Percentiles rank a stretch among this genome's conserved stretches.
phyloP scores from a whole-genome alignment of 192 early-diverging fungal species.

The Piromyces finnis region DNA sequence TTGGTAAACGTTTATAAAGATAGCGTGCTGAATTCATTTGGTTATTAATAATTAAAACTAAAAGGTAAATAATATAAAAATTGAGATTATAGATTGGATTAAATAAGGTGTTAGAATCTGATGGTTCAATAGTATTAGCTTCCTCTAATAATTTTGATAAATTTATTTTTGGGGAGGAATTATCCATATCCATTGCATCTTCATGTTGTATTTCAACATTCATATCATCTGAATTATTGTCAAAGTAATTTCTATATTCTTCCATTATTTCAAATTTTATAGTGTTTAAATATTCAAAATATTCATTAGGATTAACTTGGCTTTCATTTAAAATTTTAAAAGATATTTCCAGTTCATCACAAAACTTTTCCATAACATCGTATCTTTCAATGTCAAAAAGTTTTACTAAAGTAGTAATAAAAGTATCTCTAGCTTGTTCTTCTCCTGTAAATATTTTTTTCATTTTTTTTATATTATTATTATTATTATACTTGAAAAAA shows the following conservation, averaged over 20 bases:
- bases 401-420: background rate
- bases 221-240: background rate
- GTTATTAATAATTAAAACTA: background rate
- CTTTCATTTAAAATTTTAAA: background rate
- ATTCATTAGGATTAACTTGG: background rate
- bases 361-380: background rate
- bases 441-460: background rate
- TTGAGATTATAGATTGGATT: background rate
- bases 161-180: background rate
- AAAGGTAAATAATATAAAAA: background rate
- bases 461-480: background rate
- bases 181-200: background rate
- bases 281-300: background rate
- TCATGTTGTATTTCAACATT: too few species aligned
- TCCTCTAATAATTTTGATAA: background rate
- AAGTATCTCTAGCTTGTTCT: background rate
- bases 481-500: too few species aligned
- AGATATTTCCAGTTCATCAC: background rate
- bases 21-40: background rate
- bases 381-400: background rate
- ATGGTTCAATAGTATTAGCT: background rate
- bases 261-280: background rate
- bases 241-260: background rate
- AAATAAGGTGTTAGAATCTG: background rate
- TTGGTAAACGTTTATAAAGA: background rate